phyloP scores from a whole-genome alignment of 345 rosid species.

The Draba incana region DNA sequence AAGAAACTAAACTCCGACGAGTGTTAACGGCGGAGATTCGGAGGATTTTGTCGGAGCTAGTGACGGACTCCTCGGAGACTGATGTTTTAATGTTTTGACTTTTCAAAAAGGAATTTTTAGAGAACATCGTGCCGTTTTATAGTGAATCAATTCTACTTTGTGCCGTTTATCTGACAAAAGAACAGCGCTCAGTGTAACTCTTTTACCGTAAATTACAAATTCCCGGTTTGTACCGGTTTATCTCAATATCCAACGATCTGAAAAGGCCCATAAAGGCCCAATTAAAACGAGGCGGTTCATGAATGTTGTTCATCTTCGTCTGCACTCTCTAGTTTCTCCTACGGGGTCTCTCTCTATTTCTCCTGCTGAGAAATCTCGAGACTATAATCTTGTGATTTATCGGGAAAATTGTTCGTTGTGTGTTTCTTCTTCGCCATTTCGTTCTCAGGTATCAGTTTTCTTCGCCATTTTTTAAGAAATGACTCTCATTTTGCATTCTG shows the following conservation, averaged over 20 bases:
- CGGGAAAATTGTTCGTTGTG: not conserved
- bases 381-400: not conserved
- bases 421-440: conserved; percentile 20
- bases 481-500: not conserved
- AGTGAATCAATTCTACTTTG: too few relatives aligned
- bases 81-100: not conserved
- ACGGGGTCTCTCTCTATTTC: not conserved
- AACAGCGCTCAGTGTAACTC: too few relatives aligned
- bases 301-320: conserved; percentile 4
- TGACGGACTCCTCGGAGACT: not conserved
- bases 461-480: not conserved
- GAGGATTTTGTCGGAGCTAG: conserved; percentile 23
- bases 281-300: conserved; percentile 6
- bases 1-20: conserved; percentile 6
- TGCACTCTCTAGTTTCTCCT: not conserved
- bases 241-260: too few relatives aligned
- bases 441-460: not conserved
- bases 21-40: conserved; percentile 10
- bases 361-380: conserved; percentile 17
- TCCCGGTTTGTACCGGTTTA: too few relatives aligned
- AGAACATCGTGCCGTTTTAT: not conserved
- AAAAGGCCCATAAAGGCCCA: conserved; percentile 12
- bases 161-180: too few relatives aligned
- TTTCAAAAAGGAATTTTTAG: not conserved
- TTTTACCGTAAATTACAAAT: too few relatives aligned